Evolutionary conservation across 352 stramenopile species (phyloP), one percentile per base, ranked within the genome.

Genomic region (Globisporangium megalacanthum): DNA sequence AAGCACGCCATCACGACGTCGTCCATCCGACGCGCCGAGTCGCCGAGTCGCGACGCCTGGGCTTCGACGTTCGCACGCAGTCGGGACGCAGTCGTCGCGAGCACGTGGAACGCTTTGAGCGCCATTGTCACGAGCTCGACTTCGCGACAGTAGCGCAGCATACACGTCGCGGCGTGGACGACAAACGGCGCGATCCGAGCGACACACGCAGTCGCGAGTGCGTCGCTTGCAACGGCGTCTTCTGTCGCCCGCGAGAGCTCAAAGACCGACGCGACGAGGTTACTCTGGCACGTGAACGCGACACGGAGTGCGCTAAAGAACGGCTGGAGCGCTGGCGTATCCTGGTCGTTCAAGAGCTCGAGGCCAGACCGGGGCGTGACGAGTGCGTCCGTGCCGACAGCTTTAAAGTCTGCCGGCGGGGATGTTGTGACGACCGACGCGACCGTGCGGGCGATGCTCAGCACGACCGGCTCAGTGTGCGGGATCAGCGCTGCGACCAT

Each of bases 241-340:
- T 77, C 60, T 1, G 67, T 72, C 14, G 69, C 73, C 22, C 79
- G 66, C 20, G 79, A 90, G 2, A 93, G 66, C 22, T 93, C 83
- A 56, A 91, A 89, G 7, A 89, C 62, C 6, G 79, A 90, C 2
- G 85, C 66, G 5, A 88, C 64, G 54, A 95, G 68, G 42, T 92
- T 92, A 63, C 74, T 85, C 56, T 89, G 77, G 29, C 81, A 87
- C 4, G 77, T 82, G 22, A 87, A 64, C 8, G 83, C 79, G 25
- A 95, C 75, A 19, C 85, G 85, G n/a, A 95, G 75, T 36, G 81
- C 82, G 42, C 71, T 74, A 62, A 88, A 93, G 60, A 93, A 93
- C 42, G 77, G 81, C 57, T 93, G 85, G 15, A 93, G 62, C 10
- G 77, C 54, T 14, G 85, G 85, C 9, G 79, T 74, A 25, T 95